phyloP scores from a whole-genome alignment of 805 yeast genomes.

The Barnettozyma salicaria region DNA sequence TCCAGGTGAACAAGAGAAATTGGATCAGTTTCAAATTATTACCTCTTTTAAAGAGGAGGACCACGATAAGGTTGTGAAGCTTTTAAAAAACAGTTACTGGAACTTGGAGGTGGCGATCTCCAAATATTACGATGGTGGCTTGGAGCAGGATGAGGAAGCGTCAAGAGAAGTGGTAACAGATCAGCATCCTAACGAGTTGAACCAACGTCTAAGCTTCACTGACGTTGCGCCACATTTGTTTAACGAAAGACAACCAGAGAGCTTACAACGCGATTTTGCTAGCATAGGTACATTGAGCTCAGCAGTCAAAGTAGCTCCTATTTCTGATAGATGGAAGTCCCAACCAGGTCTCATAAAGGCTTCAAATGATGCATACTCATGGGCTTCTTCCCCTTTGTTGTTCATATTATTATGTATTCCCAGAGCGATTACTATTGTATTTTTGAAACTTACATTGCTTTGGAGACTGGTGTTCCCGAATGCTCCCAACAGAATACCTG shows the following conservation, averaged over 20 bases:
- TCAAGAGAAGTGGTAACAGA: no score
- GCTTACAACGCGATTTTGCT: conserved; percentile 1
- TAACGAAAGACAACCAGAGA: conserved; percentile 4
- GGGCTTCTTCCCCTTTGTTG: conserved; percentile 41
- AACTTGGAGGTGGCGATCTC: conserved; percentile 56
- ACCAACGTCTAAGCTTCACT: not conserved
- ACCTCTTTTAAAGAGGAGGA: conserved; percentile 44
- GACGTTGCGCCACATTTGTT: not conserved
- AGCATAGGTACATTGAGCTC: conserved; percentile 19
- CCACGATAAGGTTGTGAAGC: conserved; percentile 38
- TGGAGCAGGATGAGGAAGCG: conserved; percentile 26
- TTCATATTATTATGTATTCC: conserved; percentile 53
- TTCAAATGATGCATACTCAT: no score
- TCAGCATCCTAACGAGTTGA: no score
- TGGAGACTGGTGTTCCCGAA: conserved; percentile 33
- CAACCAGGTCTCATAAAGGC: conserved; percentile 14
- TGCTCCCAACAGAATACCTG: conserved; percentile 30
- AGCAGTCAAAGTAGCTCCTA: conserved; percentile 29
- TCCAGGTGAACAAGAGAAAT: conserved; percentile 37
- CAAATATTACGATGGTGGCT: conserved; percentile 53
- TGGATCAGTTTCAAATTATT: conserved; percentile 45
- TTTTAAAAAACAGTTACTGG: conserved; percentile 50
- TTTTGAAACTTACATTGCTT: conserved; percentile 34
- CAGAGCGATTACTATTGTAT: conserved; percentile 37
- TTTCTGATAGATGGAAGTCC: conserved; percentile 26